A percentile compares a stretch with the other conserved stretches of the same genome.
These are phyloP conservation scores for Pouteria campechiana DNA, from an alignment of 179 eudicot species.

Conservation along the genomic window DNA sequence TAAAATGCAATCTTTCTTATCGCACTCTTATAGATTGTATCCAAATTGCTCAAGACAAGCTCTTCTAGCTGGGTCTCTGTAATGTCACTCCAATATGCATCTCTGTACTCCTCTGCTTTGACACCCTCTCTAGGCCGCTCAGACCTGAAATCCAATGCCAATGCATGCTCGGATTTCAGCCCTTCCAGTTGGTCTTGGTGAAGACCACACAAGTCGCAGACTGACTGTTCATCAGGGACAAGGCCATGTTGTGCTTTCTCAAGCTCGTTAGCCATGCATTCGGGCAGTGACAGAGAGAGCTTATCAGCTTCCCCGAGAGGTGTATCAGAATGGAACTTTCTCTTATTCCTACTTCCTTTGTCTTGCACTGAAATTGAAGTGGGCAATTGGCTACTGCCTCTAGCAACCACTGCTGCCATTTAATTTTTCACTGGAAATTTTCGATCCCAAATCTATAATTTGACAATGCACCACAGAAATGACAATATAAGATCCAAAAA, in stretches of 20 bases:
- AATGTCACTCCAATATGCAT: constrained; percentile 25
- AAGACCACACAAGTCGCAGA: too few species aligned
- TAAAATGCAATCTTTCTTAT: constrained; percentile 11
- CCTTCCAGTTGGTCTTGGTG: too few species aligned
- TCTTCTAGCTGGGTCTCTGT: constrained; percentile 13
- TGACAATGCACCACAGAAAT: too few species aligned
- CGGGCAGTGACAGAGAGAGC: constrained; percentile 10
- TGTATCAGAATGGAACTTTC: constrained; percentile 12
- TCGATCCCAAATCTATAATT: too few species aligned
- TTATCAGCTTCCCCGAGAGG: constrained; percentile 1
- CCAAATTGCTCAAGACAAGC: constrained; percentile 12
- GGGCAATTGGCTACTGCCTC: not conserved
- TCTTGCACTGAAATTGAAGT: constrained; percentile 1
- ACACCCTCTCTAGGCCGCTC: constrained; percentile 5
- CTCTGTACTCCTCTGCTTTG: constrained; percentile 3
- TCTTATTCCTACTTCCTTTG: constrained; percentile 13
- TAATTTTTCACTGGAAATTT: too few species aligned
- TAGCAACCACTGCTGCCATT: constrained; percentile 5
- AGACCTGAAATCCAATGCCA: not conserved
- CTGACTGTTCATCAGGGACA: too few species aligned
- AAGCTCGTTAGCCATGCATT: constrained; percentile 10
- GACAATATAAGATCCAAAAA: too few species aligned
- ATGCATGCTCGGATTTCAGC: too few species aligned
- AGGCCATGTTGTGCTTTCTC: constrained; percentile 2
- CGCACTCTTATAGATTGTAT: constrained; percentile 10